Evolutionary conservation across 2,329 filamentous ascomycete genomes (phyloP).

Genomic region (Cordyceps sp.): DNA sequence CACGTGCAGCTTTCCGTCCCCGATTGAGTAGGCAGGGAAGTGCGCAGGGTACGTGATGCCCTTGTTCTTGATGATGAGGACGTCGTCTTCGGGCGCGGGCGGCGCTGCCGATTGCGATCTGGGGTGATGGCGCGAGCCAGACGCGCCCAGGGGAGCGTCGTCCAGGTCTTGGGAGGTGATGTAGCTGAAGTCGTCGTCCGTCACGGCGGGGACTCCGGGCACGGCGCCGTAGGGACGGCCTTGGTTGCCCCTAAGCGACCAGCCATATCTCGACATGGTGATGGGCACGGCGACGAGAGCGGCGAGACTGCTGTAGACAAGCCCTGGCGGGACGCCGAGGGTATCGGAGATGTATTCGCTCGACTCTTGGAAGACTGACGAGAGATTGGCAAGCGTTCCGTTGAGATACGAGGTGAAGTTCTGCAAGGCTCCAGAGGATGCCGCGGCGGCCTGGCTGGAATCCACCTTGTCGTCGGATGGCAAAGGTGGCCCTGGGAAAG

Average conservation of each 20-base stretch:
- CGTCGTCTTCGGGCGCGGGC: conserved; percentile 42
- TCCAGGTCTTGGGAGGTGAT: conserved; percentile 64
- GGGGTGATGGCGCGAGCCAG: conserved; percentile 23
- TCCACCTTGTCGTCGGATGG: conserved; percentile 38
- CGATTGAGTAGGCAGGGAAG: conserved; percentile 62
- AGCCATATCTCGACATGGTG: conserved; percentile 39
- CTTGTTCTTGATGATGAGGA: conserved; percentile 53
- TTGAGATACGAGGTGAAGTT: conserved; percentile 43
- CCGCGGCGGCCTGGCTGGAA: conserved; percentile 39
- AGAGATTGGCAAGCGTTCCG: conserved; percentile 31
- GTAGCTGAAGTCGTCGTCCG: conserved; percentile 65
- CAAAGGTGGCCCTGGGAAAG: conserved; percentile 17
- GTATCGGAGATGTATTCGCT: conserved; percentile 34
- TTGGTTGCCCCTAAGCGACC: conserved; percentile 25
- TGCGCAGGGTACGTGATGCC: conserved; percentile 49
- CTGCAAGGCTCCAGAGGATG: conserved; percentile 47
- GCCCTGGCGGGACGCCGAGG: conserved; percentile 28
- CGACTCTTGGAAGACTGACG: conserved; percentile 27
- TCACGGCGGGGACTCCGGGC: conserved; percentile 41
- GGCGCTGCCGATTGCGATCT: conserved; percentile 16
- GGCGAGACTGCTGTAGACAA: conserved; percentile 33
- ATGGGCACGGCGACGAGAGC: conserved; percentile 31
- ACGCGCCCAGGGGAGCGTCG: conserved; percentile 19
- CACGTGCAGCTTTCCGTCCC: conserved; percentile 53
- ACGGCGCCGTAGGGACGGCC: conserved; percentile 35